phyloP scores from a whole-genome alignment of 805 yeast species.

The Kuraishia ogatae region DNA sequence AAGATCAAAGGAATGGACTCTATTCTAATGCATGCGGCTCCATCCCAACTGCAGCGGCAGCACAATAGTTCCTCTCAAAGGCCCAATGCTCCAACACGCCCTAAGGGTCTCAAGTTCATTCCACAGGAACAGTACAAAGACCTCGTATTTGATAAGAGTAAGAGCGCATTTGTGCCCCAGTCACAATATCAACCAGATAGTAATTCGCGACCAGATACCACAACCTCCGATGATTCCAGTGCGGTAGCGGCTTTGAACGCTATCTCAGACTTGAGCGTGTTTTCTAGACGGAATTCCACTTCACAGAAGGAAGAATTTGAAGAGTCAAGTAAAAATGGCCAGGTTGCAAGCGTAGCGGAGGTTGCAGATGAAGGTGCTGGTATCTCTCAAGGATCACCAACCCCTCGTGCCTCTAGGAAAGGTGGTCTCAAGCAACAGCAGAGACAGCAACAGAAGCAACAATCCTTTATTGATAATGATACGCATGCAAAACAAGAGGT shows the following conservation, averaged over 20 bases:
- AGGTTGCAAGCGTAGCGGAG: not conserved
- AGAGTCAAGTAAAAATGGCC: not conserved
- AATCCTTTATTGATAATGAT: not conserved
- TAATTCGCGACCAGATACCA: not conserved
- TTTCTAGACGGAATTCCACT: not conserved
- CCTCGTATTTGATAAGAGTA: slow-evolving; percentile 19
- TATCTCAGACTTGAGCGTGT: slow-evolving; percentile 11
- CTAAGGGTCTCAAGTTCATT: slow-evolving; percentile 20
- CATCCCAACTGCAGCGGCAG: not conserved
- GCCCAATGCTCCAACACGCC: not conserved
- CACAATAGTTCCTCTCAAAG: not conserved
- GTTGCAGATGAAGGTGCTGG: not conserved
- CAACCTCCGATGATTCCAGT: slow-evolving; percentile 4
- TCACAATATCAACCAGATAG: slow-evolving; percentile 9
- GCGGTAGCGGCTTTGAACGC: slow-evolving; percentile 11
- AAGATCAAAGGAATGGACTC: slow-evolving; percentile 5
- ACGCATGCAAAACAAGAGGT: slow-evolving; percentile 9
- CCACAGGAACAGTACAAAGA: slow-evolving; percentile 22
- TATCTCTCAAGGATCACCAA: not conserved
- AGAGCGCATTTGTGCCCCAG: slow-evolving; percentile 15
- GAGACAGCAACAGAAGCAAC: not conserved
- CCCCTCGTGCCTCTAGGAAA: not conserved
- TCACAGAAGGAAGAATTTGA: not conserved
- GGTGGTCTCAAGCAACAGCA: not conserved
- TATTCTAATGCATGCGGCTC: not conserved